Percentiles rank a stretch among this genome's conserved stretches.
phyloP scores from a whole-genome alignment of 805 yeast genomes.

The Lipomyces orientalis region DNA sequence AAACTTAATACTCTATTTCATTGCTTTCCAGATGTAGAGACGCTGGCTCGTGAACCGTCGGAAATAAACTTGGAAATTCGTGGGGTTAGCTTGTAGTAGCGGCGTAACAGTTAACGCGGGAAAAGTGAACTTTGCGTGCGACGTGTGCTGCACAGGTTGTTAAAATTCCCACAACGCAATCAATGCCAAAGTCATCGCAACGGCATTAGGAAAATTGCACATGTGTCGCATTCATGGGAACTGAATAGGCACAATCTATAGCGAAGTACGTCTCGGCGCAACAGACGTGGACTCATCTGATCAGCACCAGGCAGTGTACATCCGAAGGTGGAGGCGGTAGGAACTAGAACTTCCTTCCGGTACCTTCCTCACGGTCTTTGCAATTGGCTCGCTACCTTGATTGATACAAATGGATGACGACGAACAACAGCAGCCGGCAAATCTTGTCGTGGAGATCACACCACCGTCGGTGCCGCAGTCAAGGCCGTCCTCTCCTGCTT shows the following conservation, averaged over 20 bases:
- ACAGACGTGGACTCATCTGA: not conserved
- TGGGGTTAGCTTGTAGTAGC: not conserved
- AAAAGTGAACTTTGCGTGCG: not conserved
- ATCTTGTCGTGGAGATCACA: conserved; percentile 3
- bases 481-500: conserved; percentile 11
- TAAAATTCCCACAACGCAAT: not conserved
- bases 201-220: not conserved
- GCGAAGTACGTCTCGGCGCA: not conserved
- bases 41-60: not conserved
- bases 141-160: not conserved
- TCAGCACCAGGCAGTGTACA: not conserved
- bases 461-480: conserved; percentile 6
- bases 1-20: not conserved
- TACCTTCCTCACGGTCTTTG: not conserved
- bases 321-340: not conserved
- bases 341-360: not conserved
- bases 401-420: conserved; percentile 11
- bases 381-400: not conserved
- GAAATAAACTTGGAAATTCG: not conserved
- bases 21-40: too few relatives aligned
- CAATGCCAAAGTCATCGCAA: not conserved
- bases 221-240: not conserved
- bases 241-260: not conserved
- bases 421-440: conserved; percentile 2
- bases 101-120: not conserved